Evolutionary conservation across 164 flowering plant species (phyloP), one percentile per base, ranked within the genome.

Genomic region (Chimonanthus praecox): DNA sequence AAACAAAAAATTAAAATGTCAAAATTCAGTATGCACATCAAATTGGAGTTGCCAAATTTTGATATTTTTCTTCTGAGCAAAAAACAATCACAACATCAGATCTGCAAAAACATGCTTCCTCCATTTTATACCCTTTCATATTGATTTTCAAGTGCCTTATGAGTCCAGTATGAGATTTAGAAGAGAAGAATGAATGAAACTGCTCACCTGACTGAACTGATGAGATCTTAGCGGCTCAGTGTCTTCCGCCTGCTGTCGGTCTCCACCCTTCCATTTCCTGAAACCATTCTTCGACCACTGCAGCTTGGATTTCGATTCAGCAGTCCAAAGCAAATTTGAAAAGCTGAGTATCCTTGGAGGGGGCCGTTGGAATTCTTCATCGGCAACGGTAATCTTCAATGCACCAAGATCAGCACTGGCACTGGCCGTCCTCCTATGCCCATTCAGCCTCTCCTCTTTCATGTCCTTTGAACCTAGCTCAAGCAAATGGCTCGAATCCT

Each of bases 391-490:
- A 79, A 90, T 89, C 45, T 88, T 89, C 97, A 94, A 92, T 7
- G 83, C 72, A 73, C 87, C 84, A 70, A 87, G 84, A 54, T 92
- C 94, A 33, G 97, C 91, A 83, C 84, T 75, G 10, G 97, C 97
- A 84, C 99, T 94, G 47, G 97, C 95, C 1, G 92, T 83, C 81
- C 97, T 88, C 72, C 98, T 79, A 80, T 92, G 96, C 46, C 94
- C 94, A 64, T 77, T 77, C 4, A 75, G 65, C 80, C 80, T 88
- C 73, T 78, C 88, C 62, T 83, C 85, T 75, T 61, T 81, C 47
- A 70, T 63, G 49, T 85, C 86, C 63, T 65, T 18, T n/a, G 76
- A 71, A 73, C 69, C 79, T 74, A 67, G 49, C 69, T 80, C 91
- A 13, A 80, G 75, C 7, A 85, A 81, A 68, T 73, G 75, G 43